Evolutionary conservation across 306 rosid species (phyloP).

Genomic region (Corylus heterophylla): DNA sequence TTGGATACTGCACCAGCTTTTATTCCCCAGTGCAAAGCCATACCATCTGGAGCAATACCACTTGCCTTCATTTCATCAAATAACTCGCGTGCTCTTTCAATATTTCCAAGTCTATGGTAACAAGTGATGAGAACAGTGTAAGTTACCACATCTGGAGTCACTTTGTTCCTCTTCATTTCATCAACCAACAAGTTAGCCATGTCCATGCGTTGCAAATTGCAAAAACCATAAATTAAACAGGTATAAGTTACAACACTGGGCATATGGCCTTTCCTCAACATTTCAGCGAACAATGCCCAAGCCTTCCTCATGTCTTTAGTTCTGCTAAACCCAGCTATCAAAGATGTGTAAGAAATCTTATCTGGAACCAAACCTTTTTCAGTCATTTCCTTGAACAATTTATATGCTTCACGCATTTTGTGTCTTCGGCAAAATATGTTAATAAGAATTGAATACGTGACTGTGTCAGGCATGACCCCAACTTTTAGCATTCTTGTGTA

Average conservation of each 20-base stretch:
- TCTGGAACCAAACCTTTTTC: conserved; percentile 45
- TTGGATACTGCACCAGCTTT: conserved; percentile 21
- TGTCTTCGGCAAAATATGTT: conserved; percentile 32
- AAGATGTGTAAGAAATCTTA: conserved; percentile 49
- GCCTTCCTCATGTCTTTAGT: conserved; percentile 43
- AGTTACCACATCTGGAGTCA: conserved; percentile 50
- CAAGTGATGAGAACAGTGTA: conserved; percentile 54
- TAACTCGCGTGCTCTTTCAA: conserved; percentile 36
- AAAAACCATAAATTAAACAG: conserved; percentile 57
- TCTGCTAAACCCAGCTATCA: conserved; percentile 56
- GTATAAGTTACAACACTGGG: conserved; percentile 57
- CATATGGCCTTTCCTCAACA: conserved; percentile 39
- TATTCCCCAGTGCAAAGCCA: conserved; percentile 23
- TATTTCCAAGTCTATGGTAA: conserved; percentile 34
- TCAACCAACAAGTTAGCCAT: conserved; percentile 41
- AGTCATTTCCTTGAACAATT: conserved; percentile 42
- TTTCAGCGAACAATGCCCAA: conserved; percentile 44
- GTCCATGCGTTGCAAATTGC: conserved; percentile 53
- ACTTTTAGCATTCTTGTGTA: conserved; percentile 45
- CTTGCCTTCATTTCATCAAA: conserved; percentile 40
- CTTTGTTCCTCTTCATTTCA: conserved; percentile 40
- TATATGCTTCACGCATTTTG: conserved; percentile 40
- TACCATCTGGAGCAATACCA: conserved; percentile 49
- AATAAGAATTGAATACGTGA: conserved; percentile 51
- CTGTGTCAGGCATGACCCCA: conserved; percentile 42